These are phyloP conservation scores for Casuarina equisetifolia DNA, from an alignment of 306 rosid genomes.

Conservation along the genomic window DNA sequence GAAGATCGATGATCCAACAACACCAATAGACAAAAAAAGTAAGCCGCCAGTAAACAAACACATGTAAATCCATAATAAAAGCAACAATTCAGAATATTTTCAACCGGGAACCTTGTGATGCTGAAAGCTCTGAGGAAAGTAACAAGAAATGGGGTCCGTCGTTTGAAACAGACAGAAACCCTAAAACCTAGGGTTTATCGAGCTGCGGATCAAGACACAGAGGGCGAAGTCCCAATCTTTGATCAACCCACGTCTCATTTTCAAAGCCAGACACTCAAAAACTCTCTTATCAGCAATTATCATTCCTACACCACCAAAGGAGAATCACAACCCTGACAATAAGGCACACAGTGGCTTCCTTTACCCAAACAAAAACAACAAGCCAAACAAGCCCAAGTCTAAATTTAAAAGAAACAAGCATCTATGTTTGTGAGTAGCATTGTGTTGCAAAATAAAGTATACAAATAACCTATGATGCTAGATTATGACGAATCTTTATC, in stretches of 20 bases:
- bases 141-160: too few species aligned
- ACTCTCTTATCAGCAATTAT: background rate
- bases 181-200: too few species aligned
- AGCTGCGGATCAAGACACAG: background rate
- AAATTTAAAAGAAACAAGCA: background rate
- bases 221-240: background rate
- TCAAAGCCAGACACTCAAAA: background rate
- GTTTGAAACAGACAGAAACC: too few species aligned
- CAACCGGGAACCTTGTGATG: too few species aligned
- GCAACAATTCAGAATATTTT: too few species aligned
- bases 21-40: too few species aligned
- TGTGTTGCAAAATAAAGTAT: background rate
- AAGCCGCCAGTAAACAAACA: too few species aligned
- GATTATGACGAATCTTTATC: too few species aligned
- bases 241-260: background rate
- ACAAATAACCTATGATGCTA: too few species aligned
- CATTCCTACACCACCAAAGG: background rate
- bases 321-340: background rate
- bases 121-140: too few species aligned
- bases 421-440: background rate
- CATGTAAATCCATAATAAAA: too few species aligned
- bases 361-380: background rate
- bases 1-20: too few species aligned
- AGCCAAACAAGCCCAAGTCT: background rate
- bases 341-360: background rate